Conservation (phyloP, 2,329 filamentous ascomycete species). For the Fusarium sororula region DNA sequence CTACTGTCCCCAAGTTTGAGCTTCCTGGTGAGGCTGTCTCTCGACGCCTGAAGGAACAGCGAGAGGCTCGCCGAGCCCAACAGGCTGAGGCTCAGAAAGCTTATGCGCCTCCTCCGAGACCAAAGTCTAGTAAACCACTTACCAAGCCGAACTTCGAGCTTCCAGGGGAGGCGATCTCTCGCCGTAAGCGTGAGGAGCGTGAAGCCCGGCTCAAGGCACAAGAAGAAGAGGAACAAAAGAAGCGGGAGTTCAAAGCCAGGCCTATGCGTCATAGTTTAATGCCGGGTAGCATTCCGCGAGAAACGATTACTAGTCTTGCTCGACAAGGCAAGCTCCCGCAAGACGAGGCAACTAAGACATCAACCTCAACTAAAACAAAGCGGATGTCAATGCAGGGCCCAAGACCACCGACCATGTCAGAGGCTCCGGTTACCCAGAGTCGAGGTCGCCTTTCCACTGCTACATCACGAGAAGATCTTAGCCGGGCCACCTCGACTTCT, state of each 20-base stretch:
- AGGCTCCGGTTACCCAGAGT: slow-evolving; percentile 23
- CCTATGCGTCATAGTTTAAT: slow-evolving; percentile 60
- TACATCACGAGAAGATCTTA: slow-evolving; percentile 38
- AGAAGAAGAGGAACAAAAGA: slow-evolving; percentile 68
- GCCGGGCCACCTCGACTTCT: slow-evolving; percentile 57
- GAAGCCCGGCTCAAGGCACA: slow-evolving; percentile 64
- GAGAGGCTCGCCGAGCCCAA: slow-evolving; percentile 61
- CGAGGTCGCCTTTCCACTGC: slow-evolving; percentile 44
- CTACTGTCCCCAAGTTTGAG: slow-evolving; percentile 66
- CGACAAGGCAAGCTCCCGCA: slow-evolving; percentile 57
- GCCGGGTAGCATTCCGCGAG: slow-evolving; percentile 58
- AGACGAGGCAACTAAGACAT: slow-evolving; percentile 32
- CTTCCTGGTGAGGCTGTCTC: slow-evolving; percentile 70
- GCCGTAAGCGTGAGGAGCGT: slow-evolving; percentile 63
- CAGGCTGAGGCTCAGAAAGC: slow-evolving; percentile 48
- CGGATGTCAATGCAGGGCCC: slow-evolving; percentile 35
- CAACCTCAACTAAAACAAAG: slow-evolving; percentile 34
- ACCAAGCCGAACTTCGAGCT: slow-evolving; percentile 68
- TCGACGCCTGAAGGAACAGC: slow-evolving; percentile 65
- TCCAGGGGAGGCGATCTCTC: slow-evolving; percentile 68
- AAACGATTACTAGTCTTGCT: slow-evolving; percentile 66
- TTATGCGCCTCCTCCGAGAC: slow-evolving; percentile 53
- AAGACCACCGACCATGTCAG: slow-evolving; percentile 5
- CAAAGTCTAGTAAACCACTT: slow-evolving; percentile 61
- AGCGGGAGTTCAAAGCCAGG: slow-evolving; percentile 71